Evolutionary conservation across 2,329 filamentous ascomycete species (phyloP), one percentile per base, ranked within the genome.

Genomic region (Arthrobotrys iridis): DNA sequence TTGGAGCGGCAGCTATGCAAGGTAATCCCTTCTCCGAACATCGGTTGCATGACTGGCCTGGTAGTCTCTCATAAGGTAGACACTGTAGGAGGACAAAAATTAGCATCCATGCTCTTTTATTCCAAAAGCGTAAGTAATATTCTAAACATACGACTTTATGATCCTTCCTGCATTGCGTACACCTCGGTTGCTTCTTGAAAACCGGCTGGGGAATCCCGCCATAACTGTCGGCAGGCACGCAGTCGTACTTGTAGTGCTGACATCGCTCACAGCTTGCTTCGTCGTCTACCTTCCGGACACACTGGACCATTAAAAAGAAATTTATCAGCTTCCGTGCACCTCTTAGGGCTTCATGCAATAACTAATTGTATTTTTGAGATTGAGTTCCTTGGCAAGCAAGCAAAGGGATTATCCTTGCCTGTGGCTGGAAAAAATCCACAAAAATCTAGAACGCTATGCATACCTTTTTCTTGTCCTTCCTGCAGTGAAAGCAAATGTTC

Each of bases 391-490:
- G 68, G 60, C 68, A 4, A 30, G 22, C 22, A 37, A 15, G 28
- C 24, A 50, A 63, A 37, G 63, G 71, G 57, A n/a, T 22, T 41
- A 75, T 59, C 71, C 71, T 75, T 75, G 71, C 63, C 63, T 22
- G 37, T n/a, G 43, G 22, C 43, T 15, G 33, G 40, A 60, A 60
- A 10, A 37, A 26, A 40, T 66, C 60, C 68, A 73, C 68, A 43
- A 50, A 41, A 52, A 62, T 52, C 62, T 59, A 41, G 70, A 50
- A 41, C 58, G 40, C 46, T 52, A 18, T 52, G 35, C 70, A 57
- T 68, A 75, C 71, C 71, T 75, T 75, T 37, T 75, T 75, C 64
- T 75, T 75, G 46, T 75, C 71, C 57, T 75, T 75, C 58, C 71
- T 62, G 57, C 71, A 75, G 18, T 75, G 71, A 35, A 75, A 75